Base-by-base conservation (phyloP, 306 rosid genomes). In the Hippophae gyantsensis region DNA sequence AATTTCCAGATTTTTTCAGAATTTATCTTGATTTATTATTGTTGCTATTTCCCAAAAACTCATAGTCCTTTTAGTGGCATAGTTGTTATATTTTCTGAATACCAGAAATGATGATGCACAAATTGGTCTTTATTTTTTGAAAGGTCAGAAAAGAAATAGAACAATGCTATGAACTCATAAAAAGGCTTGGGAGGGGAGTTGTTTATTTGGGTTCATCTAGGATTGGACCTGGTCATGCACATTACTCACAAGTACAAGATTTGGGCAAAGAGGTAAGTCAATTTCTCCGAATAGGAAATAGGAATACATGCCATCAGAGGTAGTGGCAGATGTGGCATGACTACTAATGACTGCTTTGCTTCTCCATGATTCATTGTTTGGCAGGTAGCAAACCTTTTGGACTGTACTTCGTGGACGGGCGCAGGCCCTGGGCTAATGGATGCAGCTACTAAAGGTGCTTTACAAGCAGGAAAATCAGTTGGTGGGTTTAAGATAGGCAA, bases 361-460 rank as follows among this genome's bases (percentile, higher is more conserved):
- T 70, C 26, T 26, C 61, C 3, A 14, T 32, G 14, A 25, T 47
- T 63, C 54, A 42, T 56, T 74, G 11, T 12, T 52, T 46, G 0
- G 46, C 84, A 92, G 98, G 71, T 87, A 68, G 89, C 89, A 54
- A 79, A 64, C 52, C 96, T 92, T 70, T 65, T 92, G 84, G 83
- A 79, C 49, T 85, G 96, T 72, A 87, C 98, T 53, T 63, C 98
- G 10, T 92, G 98, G 98, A 67, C 89, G 25, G 96, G 96, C 54
- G 95, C 69, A 26, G 98, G 98, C 68, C 98, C 98, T 3, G 96
- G 98, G 52, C 66, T 92, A 43, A 92, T 92, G 98, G 96, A 87
- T 53, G 98, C 98, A 32, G 95, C 81, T 56, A 79, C 85, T 18
- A 81, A 87, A 76, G 96, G 98, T 71, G 93, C 89, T 60, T 44